Base-by-base conservation (phyloP, 2,329 filamentous ascomycete species). In the Diatrype stigma region DNA sequence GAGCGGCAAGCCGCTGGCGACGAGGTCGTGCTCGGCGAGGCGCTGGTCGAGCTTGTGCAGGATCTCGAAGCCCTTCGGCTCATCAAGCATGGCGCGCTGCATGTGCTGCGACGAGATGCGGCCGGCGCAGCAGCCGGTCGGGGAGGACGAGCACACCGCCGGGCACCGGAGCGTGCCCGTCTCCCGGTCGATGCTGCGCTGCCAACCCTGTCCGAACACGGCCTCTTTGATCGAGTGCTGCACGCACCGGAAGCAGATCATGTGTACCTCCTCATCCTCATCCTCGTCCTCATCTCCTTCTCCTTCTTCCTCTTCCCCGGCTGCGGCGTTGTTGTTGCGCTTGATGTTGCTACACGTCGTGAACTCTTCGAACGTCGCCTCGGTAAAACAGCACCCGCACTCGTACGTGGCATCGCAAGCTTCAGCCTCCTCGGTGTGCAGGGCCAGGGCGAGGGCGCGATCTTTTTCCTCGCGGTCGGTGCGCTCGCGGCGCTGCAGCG, bases 141-240 rank as follows among this genome's bases (percentile, higher is more conserved):
- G 0, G 80, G 75, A n/a, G n/a, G n/a, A n/a, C n/a, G n/a, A n/a
- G 47, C 86, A 80, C 0, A 90, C 85, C 1, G 92, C 90, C n/a
- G 96, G 80, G 65, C 94, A 97, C 54, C 82, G 83, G 49, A 97
- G 76, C 0, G 90, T 91, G 35, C 88, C 88, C 35, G 78, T 82
- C 52, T 84, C 78, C 26, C 82, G 70, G 63, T 94, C 81, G 60
- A 96, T 86, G 61, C 83, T 94, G 52, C 87, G 85, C 46, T 84
- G 81, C 90, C 93, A 96, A 48, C 90, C 90, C 67, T 97, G 94
- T 0, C 94, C 94, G 65, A 96, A 97, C 0, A 97, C 74, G 2
- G 92, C 91, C 66, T 97, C 93, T 46, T 86, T 87, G 52, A 93
- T 80, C 11, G 91, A 86, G 57, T 87, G 84, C 56, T 86, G 86